Evolutionary conservation across 495 filamentous ascomycete species (phyloP).

Genomic region (Neurospora sublineolata): DNA sequence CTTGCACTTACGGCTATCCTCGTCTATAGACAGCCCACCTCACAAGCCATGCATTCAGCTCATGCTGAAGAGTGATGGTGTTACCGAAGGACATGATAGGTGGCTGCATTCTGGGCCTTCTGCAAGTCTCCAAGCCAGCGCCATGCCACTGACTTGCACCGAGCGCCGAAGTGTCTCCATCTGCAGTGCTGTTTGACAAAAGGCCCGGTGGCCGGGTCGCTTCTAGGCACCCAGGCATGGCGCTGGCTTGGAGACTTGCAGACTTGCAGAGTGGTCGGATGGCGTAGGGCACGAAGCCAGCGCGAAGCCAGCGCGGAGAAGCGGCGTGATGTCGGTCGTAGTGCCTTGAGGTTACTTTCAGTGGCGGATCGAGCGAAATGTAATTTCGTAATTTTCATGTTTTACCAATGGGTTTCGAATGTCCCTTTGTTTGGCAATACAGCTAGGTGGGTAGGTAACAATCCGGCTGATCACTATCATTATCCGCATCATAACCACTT

Average conservation of each 20-base stretch:
- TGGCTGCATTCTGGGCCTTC: background rate
- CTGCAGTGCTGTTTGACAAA: background rate
- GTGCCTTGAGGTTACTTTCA: background rate
- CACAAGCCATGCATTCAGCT: background rate
- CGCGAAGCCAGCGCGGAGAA: background rate
- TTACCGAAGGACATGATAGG: background rate
- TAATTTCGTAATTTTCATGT: background rate
- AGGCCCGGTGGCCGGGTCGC: background rate
- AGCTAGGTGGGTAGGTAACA: background rate
- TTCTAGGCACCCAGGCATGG: background rate
- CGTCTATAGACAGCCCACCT: background rate
- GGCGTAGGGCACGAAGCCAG: background rate
- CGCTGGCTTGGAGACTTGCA: background rate
- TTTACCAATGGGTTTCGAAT: background rate
- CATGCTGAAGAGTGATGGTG: background rate
- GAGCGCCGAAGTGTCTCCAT: background rate
- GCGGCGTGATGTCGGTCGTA: background rate
- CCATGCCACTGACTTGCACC: background rate
- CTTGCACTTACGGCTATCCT: too few relatives aligned
- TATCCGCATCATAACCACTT: background rate
- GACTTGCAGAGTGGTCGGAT: background rate
- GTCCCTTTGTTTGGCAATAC: background rate
- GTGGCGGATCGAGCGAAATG: background rate
- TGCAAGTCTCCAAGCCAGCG: background rate
- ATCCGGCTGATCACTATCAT: background rate